Conservation (phyloP, 106 monocot genomes). For the Allium cepa region DNA sequence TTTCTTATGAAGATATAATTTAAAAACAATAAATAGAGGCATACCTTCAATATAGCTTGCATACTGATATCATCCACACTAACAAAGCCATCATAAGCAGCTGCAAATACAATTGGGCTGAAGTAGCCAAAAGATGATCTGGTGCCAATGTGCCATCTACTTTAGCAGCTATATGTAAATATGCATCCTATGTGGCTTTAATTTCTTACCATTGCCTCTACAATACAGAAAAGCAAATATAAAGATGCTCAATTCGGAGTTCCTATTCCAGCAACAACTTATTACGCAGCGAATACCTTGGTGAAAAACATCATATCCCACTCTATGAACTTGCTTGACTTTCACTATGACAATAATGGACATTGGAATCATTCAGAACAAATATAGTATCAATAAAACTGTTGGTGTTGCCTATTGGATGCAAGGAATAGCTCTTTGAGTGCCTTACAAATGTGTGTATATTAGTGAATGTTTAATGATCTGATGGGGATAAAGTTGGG, state of each 20-base stretch:
- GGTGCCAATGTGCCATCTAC: conserved; percentile 99
- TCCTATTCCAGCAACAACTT: neutral
- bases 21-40: neutral
- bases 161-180: conserved; percentile 86
- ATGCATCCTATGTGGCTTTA: conserved; percentile 75
- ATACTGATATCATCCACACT: conserved; percentile 66
- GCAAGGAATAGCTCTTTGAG: conserved; percentile 97
- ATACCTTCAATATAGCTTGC: conserved; percentile 77
- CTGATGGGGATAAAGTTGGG: no score
- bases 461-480: neutral
- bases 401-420: no score
- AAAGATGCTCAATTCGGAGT: neutral
- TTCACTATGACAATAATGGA: conserved; percentile 47
- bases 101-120: conserved; percentile 92
- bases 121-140: conserved; percentile 94
- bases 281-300: conserved; percentile 37
- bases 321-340: conserved; percentile 15
- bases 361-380: conserved; percentile 69
- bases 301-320: conserved; percentile 46
- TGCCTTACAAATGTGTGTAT: conserved; percentile 30
- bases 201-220: conserved; percentile 74
- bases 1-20: neutral
- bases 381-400: conserved; percentile 95
- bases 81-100: conserved; percentile 88
- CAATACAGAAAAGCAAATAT: conserved; percentile 7